Conservation (phyloP, 2,329 filamentous ascomycete genomes). For the Xylariaceae sp. region DNA sequence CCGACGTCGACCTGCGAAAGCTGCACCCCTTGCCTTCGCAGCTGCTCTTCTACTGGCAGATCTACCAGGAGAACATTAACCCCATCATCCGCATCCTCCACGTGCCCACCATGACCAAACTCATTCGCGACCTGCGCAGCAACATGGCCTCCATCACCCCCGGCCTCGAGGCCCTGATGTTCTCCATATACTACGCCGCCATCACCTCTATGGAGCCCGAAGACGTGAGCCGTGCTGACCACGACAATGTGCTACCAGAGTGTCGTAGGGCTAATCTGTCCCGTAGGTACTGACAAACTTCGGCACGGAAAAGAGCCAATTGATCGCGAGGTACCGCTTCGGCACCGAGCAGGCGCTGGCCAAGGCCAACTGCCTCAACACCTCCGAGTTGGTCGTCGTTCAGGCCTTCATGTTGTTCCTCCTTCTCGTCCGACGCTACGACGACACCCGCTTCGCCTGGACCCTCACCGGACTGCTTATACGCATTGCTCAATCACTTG, state of each 20-base stretch:
- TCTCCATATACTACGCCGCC: conserved; percentile 57
- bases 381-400: conserved; percentile 55
- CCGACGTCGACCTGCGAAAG: conserved; percentile 60
- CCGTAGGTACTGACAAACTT: conserved; percentile 49
- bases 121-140: conserved; percentile 57
- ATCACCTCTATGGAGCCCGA: conserved; percentile 58
- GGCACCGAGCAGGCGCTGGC: conserved; percentile 58
- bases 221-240: conserved; percentile 40
- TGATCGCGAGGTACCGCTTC: conserved; percentile 47
- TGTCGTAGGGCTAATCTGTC: conserved; percentile 11
- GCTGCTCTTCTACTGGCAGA: conserved; percentile 64
- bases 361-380: conserved; percentile 57
- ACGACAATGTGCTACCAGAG: neutral
- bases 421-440: conserved; percentile 47
- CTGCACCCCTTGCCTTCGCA: conserved; percentile 64
- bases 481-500: conserved; percentile 50
- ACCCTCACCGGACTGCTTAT: conserved; percentile 61
- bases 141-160: conserved; percentile 56
- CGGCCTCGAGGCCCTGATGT: conserved; percentile 58
- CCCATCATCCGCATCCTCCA: conserved; percentile 69
- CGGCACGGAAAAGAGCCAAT: conserved; percentile 42
- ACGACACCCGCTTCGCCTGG: conserved; percentile 55
- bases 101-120: conserved; percentile 59
- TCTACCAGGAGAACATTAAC: conserved; percentile 71
- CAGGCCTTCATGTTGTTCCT: conserved; percentile 61